Conservation (phyloP, 306 rosid genomes). For the Casuarina cunninghamiana region DNA sequence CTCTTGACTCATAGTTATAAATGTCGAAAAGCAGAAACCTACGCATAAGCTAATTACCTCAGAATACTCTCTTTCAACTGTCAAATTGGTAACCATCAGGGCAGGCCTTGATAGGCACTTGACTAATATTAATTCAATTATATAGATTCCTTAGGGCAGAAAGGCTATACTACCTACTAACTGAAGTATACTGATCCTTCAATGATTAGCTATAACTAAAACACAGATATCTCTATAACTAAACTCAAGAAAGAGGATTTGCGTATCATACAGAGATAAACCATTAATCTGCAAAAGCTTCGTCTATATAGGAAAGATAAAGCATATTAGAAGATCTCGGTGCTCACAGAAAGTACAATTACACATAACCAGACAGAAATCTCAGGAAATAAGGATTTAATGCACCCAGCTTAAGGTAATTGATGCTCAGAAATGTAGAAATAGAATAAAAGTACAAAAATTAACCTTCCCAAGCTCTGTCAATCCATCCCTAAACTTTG, state of each 20-base stretch:
- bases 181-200: neutral
- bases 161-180: neutral
- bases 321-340: neutral
- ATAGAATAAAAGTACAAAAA: constrained; percentile 20
- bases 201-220: neutral
- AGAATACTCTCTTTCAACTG: neutral
- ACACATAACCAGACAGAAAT: neutral
- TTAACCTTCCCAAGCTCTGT: constrained; percentile 75
- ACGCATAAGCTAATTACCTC: neutral
- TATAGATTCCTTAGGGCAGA: neutral
- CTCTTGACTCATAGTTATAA: neutral
- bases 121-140: neutral
- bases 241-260: neutral
- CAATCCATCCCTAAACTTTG: constrained; percentile 82
- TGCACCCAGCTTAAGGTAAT: neutral
- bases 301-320: neutral
- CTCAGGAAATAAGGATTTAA: neutral
- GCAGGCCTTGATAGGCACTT: neutral
- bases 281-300: neutral
- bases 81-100: neutral
- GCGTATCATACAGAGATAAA: neutral
- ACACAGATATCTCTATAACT: neutral
- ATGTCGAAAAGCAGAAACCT: neutral
- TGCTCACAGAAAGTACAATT: neutral
- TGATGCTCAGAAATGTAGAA: neutral